Base-by-base conservation (phyloP, 441 rosid species). In the Manihot esculenta region DNA sequence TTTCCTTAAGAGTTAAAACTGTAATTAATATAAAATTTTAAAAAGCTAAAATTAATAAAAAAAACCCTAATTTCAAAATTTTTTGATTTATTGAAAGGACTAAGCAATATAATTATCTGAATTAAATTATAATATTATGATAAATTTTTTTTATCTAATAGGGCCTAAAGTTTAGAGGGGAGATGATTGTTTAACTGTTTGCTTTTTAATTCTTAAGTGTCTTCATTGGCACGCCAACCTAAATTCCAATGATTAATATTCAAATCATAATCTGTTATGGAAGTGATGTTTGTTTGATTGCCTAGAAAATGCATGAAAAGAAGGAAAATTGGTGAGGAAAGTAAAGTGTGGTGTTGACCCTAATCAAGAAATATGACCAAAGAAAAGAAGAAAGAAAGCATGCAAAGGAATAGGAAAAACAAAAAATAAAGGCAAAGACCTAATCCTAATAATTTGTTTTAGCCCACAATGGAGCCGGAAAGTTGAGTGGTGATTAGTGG, bases 211-310 rank as follows among this genome's bases (percentile, higher is more conserved):
- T 44, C 33, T 61, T 10, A 11, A 67, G 72, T 66, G 70, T 41
- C 64, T 68, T 68, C 44, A 61, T 59, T 10, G 48, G 76, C 84
- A 84, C 64, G 80, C 84, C 80, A 68, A 71, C 59, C 62, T 11
- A 71, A 73, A 68, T 26, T 62, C 68, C 76, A 78, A 80, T 80
- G 70, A 75, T 80, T 72, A 71, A 44, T 38, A 60, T 69, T 66
- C 58, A 60, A 69, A 72, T 48, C 33, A n/a, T 45, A 57, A 73
- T 77, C 61, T 70, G n/a, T 49, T 35, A 26, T 58, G 48, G 60
- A 60, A 74, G 62, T 73, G 70, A 60, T 59, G 64, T 20, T 68
- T 66, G 65, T 78, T 67, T 74, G 76, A 76, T 57, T 71, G 74
- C 72, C 21, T 65, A 49, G 56, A 63, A 69, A 73, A 38, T 54